Percentiles rank a stretch among this genome's conserved stretches.
phyloP scores from a whole-genome alignment of 352 stramenopile genomes.

The Bremia lactucae region DNA sequence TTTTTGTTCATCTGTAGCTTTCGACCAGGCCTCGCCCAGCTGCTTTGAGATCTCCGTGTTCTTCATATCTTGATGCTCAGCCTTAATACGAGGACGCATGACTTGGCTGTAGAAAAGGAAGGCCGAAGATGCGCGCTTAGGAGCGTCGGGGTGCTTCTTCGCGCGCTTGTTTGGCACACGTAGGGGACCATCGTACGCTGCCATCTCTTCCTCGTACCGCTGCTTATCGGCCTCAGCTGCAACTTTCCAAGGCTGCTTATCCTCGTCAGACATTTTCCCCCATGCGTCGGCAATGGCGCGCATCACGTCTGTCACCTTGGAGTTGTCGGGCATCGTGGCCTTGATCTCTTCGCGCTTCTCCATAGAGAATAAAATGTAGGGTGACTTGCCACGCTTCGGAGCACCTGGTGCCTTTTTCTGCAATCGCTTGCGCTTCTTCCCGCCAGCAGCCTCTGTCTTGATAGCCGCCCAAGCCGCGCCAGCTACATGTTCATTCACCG shows the following conservation, averaged over 20 bases:
- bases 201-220: slow-evolving; percentile 90
- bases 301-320: slow-evolving; percentile 88
- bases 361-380: slow-evolving; percentile 90
- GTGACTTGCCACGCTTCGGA: slow-evolving; percentile 84
- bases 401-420: slow-evolving; percentile 86
- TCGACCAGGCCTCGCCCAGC: slow-evolving; percentile 88
- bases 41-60: slow-evolving; percentile 94
- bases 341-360: slow-evolving; percentile 88
- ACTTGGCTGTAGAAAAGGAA: slow-evolving; percentile 92
- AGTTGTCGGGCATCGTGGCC: slow-evolving; percentile 65
- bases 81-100: slow-evolving; percentile 84
- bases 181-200: slow-evolving; percentile 85
- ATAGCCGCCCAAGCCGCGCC: slow-evolving; percentile 53
- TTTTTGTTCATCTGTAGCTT: slow-evolving; percentile 86
- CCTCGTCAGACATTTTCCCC: slow-evolving; percentile 83
- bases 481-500: slow-evolving; percentile 39
- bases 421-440: slow-evolving; percentile 84
- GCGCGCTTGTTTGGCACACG: slow-evolving; percentile 88
- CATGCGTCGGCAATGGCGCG: slow-evolving; percentile 85
- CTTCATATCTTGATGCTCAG: slow-evolving; percentile 89
- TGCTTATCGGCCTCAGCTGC: slow-evolving; percentile 89
- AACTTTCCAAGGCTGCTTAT: slow-evolving; percentile 90
- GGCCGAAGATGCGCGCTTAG: slow-evolving; percentile 89
- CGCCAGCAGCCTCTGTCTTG: slow-evolving; percentile 36
- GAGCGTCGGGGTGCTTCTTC: slow-evolving; percentile 91